Conservation (phyloP, 2,329 filamentous ascomycete species). For the Aspergillus ruber region DNA sequence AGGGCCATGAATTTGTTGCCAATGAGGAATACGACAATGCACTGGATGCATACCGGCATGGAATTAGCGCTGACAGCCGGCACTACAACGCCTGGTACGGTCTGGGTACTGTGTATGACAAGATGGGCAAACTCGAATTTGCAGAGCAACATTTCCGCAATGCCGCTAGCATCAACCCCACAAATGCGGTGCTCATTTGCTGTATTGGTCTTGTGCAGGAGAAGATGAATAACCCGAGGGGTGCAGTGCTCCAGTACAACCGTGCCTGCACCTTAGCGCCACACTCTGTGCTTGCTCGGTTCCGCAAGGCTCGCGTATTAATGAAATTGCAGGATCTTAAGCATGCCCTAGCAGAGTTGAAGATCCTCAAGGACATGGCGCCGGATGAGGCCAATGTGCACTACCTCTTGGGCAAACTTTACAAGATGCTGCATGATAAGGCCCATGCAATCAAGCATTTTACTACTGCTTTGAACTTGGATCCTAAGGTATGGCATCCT, state of each 20-base stretch:
- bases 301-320: slow-evolving; percentile 85
- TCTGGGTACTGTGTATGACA: slow-evolving; percentile 72
- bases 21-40: slow-evolving; percentile 98
- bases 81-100: slow-evolving; percentile 99
- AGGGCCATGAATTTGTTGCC: slow-evolving; percentile 89
- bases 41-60: slow-evolving; percentile 75
- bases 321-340: slow-evolving; percentile 66
- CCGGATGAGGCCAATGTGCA: slow-evolving; percentile 95
- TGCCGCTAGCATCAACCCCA: slow-evolving; percentile 83
- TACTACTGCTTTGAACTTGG: slow-evolving; percentile 88
- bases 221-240: slow-evolving; percentile 73
- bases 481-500: slow-evolving; percentile 71
- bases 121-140: slow-evolving; percentile 82
- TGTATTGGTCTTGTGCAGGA: slow-evolving; percentile 88
- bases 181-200: slow-evolving; percentile 85
- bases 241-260: slow-evolving; percentile 73
- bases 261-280: slow-evolving; percentile 79
- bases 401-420: slow-evolving; percentile 71
- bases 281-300: slow-evolving; percentile 72
- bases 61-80: slow-evolving; percentile 75
- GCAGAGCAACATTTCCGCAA: slow-evolving; percentile 87
- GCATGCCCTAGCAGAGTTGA: slow-evolving; percentile 71
- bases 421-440: slow-evolving; percentile 54
- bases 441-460: slow-evolving; percentile 84
- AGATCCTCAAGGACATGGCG: slow-evolving; percentile 82